Evolutionary conservation across 2,329 filamentous ascomycete species (phyloP).

Genomic region (Fusarium illudens): DNA sequence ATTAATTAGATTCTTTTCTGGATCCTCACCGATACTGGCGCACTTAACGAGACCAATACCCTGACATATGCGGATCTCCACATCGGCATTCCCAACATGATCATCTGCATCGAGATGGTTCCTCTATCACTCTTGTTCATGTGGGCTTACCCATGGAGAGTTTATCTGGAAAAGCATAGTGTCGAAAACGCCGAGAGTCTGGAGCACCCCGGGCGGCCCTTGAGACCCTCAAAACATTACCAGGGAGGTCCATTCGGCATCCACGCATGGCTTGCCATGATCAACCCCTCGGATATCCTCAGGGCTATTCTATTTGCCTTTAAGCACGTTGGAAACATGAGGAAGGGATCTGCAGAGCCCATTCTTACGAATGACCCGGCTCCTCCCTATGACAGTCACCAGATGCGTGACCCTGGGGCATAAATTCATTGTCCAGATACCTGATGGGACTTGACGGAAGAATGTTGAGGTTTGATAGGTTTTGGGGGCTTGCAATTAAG

Average conservation of each 20-base stretch:
- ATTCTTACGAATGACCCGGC: background rate
- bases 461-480: background rate
- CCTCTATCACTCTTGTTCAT: slow-evolving; percentile 32
- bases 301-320: slow-evolving; percentile 26
- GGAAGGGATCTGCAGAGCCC: background rate
- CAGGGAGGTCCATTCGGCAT: slow-evolving; percentile 29
- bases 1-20: slow-evolving; percentile 19
- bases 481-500: background rate
- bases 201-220: background rate
- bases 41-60: slow-evolving; percentile 19
- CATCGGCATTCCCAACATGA: slow-evolving; percentile 32
- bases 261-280: slow-evolving; percentile 28
- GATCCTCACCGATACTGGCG: slow-evolving; percentile 19
- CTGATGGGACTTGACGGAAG: no score
- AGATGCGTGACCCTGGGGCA: background rate
- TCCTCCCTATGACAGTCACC: background rate
- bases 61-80: slow-evolving; percentile 36
- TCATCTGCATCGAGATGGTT: slow-evolving; percentile 34
- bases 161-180: slow-evolving; percentile 17
- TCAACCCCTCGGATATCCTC: slow-evolving; percentile 27
- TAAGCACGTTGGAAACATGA: background rate
- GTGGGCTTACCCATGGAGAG: slow-evolving; percentile 32
- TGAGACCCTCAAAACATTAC: slow-evolving; percentile 2
- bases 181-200: slow-evolving; percentile 10
- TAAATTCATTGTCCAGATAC: background rate